These are phyloP conservation scores for Eucalyptus marginata DNA, from an alignment of 345 rosid genomes.

Conservation along the genomic window DNA sequence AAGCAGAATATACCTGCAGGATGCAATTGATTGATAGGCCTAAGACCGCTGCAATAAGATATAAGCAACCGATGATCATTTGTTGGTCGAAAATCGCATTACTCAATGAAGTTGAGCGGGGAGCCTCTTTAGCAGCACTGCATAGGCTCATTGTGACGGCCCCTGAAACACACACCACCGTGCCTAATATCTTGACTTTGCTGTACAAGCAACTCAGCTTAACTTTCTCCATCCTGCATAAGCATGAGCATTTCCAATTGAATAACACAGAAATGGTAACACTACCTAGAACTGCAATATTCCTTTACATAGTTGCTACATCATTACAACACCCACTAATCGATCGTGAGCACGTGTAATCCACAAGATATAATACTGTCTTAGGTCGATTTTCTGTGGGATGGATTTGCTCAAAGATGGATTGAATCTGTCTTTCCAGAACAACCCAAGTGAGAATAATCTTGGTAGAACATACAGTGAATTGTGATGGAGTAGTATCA, in stretches of 20 bases:
- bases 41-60: constrained; percentile 68
- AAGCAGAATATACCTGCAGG: constrained; percentile 36
- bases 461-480: background rate
- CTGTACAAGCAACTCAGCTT: constrained; percentile 51
- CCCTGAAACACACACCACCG: constrained; percentile 65
- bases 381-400: background rate
- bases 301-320: no score
- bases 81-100: constrained; percentile 26
- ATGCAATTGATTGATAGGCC: constrained; percentile 47
- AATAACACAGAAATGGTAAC: background rate
- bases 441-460: background rate
- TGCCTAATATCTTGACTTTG: constrained; percentile 73
- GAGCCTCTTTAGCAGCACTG: constrained; percentile 9
- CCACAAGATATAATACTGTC: background rate
- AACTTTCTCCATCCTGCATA: constrained; percentile 74
- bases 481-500: no score
- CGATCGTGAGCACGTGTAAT: background rate
- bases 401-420: background rate
- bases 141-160: constrained; percentile 77
- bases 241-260: background rate
- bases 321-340: background rate
- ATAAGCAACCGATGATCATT: constrained; percentile 60
- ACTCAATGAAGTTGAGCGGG: background rate
- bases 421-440: background rate
- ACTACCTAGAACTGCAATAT: no score